These are phyloP conservation scores for Albizia julibrissin DNA, from an alignment of 306 rosid genomes.

Conservation along the genomic window DNA sequence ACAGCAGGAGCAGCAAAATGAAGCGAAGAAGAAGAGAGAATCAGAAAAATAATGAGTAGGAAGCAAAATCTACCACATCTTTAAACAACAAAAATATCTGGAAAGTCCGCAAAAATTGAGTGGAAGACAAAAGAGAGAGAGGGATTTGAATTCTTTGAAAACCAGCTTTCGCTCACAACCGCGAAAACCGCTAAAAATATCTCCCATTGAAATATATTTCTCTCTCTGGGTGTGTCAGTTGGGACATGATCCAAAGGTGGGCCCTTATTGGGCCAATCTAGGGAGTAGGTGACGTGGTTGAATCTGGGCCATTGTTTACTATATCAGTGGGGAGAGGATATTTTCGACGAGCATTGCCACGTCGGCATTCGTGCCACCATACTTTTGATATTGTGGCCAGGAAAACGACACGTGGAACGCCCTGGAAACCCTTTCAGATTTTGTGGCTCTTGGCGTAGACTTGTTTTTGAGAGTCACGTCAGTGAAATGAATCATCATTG, in stretches of 20 bases:
- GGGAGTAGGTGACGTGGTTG: conserved; percentile 34
- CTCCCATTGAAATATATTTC: neutral
- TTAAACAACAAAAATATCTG: conserved; percentile 37
- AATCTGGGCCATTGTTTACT: conserved; percentile 29
- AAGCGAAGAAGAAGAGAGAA: neutral
- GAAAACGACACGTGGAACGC: conserved; percentile 42
- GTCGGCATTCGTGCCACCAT: conserved; percentile 15
- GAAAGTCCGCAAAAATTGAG: conserved; percentile 32
- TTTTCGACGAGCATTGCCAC: conserved; percentile 43
- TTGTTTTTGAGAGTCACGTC: neutral
- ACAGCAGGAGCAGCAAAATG: neutral
- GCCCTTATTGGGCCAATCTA: conserved; percentile 28
- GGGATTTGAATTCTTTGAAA: neutral
- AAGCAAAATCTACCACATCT: conserved; percentile 25
- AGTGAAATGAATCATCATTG: neutral
- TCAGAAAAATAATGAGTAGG: neutral
- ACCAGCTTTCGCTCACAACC: conserved; percentile 36
- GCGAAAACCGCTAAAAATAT: conserved; percentile 51
- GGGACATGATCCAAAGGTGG: conserved; percentile 32
- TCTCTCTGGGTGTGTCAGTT: neutral
- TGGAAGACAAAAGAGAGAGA: conserved; percentile 31
- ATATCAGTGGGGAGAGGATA: conserved; percentile 26
- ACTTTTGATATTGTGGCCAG: conserved; percentile 28
- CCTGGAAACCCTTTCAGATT: neutral
- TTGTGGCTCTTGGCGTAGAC: conserved; percentile 27